Evolutionary conservation across 306 rosid species (phyloP), one percentile per base, ranked within the genome.

Genomic region (Morella rubra): DNA sequence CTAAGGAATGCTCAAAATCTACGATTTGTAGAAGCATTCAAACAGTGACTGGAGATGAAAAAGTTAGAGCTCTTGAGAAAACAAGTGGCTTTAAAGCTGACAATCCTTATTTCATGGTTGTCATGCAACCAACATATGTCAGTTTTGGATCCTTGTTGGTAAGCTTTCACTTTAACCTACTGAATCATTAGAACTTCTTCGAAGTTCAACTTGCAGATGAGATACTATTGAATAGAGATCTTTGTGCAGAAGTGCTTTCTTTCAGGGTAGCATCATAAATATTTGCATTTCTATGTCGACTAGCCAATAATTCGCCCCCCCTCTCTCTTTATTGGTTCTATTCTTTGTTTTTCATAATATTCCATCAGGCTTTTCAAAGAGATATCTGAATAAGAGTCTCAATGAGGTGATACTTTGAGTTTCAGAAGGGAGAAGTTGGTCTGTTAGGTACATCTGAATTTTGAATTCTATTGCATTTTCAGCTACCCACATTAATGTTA

Each of bases 391-490:
- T 13, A 16, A 1, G 19, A 32, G 4, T 8, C n/a, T 8, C 15
- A 53, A 19, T 5, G 41, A 19, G 4, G 55, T 69, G 56, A 15
- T n/a, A 2, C 32, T 77, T 54, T 15, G 58, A 40, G 56, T 55
- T 77, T 54, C 32, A 0, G 45, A 69, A 14, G 40, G 80, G 4
- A 64, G 51, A 15, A 69, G 19, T 16, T 76, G 74, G 80, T 11
- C 3, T 27, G 47, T 5, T 27, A 47, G 45, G 19, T 44, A 47
- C 51, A 47, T n/a, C n/a, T n/a, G n/a, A n/a, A n/a, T n/a, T n/a
- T n/a, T n/a, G n/a, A n/a, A n/a, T n/a, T n/a, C n/a, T n/a, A n/a
- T n/a, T n/a, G n/a, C n/a, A n/a, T n/a, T n/a, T n/a, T n/a, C n/a
- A n/a, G n/a, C n/a, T n/a, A n/a, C n/a, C n/a, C n/a, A n/a, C n/a